These are phyloP conservation scores for Wickerhamomyces alni DNA, from an alignment of 805 yeast species.

Conservation along the genomic window DNA sequence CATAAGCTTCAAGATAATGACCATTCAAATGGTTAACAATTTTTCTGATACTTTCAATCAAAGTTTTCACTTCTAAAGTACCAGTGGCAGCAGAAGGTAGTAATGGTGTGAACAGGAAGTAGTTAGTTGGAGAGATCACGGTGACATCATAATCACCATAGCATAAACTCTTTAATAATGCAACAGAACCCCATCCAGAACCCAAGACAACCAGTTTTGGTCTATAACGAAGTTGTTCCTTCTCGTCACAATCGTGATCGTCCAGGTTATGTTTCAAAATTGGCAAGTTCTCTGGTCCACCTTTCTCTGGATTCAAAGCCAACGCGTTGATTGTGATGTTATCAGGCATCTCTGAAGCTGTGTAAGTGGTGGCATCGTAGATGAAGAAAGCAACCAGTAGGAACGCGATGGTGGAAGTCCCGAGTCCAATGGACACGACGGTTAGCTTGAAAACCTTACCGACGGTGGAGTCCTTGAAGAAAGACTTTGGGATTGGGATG, in stretches of 20 bases:
- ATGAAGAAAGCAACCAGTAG: constrained; percentile 47
- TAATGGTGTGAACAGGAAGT: constrained; percentile 64
- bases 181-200: constrained; percentile 69
- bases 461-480: constrained; percentile 22
- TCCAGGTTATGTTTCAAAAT: constrained; percentile 51
- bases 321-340: constrained; percentile 43
- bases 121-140: constrained; percentile 62
- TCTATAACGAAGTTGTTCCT: constrained; percentile 38
- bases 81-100: constrained; percentile 69
- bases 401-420: constrained; percentile 35
- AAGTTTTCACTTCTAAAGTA: constrained; percentile 57
- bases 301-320: constrained; percentile 49
- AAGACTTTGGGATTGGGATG: constrained; percentile 17
- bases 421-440: constrained; percentile 34
- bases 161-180: constrained; percentile 44
- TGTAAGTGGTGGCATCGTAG: constrained; percentile 64
- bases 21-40: constrained; percentile 48
- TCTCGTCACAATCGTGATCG: constrained; percentile 45
- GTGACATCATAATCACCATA: constrained; percentile 58
- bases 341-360: constrained; percentile 33
- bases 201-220: constrained; percentile 60
- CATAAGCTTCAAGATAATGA: constrained; percentile 57
- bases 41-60: constrained; percentile 58
- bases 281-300: constrained; percentile 71
- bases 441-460: constrained; percentile 30